Evolutionary conservation across 139 green algal genomes (phyloP).

Genomic region (Coccomyxa sp.): DNA sequence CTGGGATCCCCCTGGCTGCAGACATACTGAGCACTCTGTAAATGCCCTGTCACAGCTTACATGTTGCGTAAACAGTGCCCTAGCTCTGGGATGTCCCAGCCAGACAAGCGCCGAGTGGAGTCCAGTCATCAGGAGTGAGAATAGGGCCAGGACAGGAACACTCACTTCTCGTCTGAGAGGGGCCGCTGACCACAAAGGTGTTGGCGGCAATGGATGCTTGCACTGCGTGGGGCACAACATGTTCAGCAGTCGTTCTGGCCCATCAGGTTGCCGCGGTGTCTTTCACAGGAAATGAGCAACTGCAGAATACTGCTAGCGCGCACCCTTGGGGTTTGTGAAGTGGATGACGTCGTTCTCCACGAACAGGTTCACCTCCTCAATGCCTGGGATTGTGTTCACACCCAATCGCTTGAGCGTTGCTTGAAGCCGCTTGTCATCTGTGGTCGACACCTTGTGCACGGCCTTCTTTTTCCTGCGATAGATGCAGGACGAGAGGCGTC

Average conservation of each 20-base stretch:
- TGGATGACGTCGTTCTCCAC: conserved; percentile 88
- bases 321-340: conserved; percentile 96
- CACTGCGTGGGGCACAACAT: conserved; percentile 79
- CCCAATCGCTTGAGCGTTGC: conserved; percentile 95
- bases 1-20: too few species aligned
- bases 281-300: too few species aligned
- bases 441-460: conserved; percentile 93
- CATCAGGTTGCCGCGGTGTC: too few species aligned
- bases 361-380: conserved; percentile 99
- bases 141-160: not conserved
- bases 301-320: too few species aligned
- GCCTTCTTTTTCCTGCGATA: conserved; percentile 96
- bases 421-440: conserved; percentile 97
- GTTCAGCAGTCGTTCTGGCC: too few species aligned
- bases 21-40: too few species aligned
- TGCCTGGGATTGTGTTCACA: conserved; percentile 99
- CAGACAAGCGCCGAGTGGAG: too few species aligned
- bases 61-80: too few species aligned
- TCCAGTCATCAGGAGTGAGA: too few species aligned
- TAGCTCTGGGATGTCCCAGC: too few species aligned
- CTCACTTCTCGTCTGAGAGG: conserved; percentile 81
- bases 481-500: too few species aligned
- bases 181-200: conserved; percentile 97
- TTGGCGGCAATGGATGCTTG: conserved; percentile 98
- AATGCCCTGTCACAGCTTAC: too few species aligned